Percentiles rank a stretch among this genome's conserved stretches.
Evolutionary conservation across 495 filamentous ascomycete species (phyloP).

Genomic region (Neurospora sp.): DNA sequence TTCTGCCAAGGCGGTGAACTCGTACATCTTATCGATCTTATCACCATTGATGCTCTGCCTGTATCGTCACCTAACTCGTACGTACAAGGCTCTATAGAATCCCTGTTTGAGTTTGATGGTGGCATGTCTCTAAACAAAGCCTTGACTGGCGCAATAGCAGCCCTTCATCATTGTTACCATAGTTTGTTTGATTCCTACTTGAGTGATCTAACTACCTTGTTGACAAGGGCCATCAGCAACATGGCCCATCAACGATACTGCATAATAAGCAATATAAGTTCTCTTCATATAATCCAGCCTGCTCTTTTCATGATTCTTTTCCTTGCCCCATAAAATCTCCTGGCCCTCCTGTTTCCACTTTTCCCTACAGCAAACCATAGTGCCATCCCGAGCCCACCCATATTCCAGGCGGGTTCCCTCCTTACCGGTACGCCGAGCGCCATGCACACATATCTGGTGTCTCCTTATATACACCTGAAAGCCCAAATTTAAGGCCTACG

Average conservation of each 20-base stretch:
- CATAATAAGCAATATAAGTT: background rate
- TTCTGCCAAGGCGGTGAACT: slow-evolving; percentile 24
- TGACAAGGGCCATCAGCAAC: background rate
- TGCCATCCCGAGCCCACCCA: background rate
- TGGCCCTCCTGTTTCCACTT: background rate
- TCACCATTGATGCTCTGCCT: background rate
- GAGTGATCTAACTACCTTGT: background rate
- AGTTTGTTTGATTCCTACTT: background rate
- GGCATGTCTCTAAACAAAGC: background rate
- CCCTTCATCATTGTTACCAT: background rate
- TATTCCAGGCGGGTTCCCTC: background rate
- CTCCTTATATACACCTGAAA: background rate
- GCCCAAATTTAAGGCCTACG: slow-evolving; percentile 10
- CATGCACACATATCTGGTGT: slow-evolving; percentile 10
- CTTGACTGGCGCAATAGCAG: background rate
- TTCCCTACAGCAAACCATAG: background rate
- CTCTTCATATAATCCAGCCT: background rate
- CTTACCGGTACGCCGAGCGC: slow-evolving; percentile 12
- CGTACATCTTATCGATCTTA: background rate
- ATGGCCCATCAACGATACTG: background rate
- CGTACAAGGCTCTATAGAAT: background rate
- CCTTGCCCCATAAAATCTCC: background rate
- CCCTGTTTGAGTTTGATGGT: background rate
- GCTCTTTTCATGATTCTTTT: background rate
- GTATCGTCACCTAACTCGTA: background rate